Conservation (phyloP, 352 stramenopile species). For the Pythium coloratum region DNA sequence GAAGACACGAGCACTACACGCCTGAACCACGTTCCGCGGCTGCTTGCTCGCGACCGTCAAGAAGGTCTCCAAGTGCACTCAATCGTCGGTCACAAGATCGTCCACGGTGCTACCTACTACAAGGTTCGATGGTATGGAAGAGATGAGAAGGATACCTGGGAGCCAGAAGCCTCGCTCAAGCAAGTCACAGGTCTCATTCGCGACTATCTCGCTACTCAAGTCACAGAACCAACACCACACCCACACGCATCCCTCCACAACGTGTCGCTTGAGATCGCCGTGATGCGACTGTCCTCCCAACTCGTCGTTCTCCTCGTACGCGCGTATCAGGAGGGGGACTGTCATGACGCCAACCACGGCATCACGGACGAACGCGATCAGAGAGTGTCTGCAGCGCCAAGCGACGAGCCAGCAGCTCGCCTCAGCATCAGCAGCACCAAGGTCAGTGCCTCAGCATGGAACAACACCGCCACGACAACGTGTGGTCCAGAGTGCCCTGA, state of each 20-base stretch:
- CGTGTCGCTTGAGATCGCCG: too few species aligned
- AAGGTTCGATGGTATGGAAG: constrained; percentile 10
- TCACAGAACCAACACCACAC: neutral
- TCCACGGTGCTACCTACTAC: neutral
- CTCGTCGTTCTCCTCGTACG: too few species aligned
- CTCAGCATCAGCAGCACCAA: neutral
- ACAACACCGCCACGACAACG: neutral
- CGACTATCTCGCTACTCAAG: neutral
- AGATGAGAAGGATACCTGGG: neutral
- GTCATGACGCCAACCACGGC: neutral
- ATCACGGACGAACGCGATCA: neutral
- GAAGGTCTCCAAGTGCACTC: constrained; percentile 9
- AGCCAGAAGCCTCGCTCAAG: neutral
- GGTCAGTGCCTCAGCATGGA: neutral
- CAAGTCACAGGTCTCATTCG: neutral
- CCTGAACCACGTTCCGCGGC: constrained; percentile 2
- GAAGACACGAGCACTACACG: constrained; percentile 19
- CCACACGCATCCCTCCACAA: neutral
- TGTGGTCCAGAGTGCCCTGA: neutral
- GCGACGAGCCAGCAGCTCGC: neutral
- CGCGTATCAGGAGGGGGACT: neutral
- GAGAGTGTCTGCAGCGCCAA: neutral
- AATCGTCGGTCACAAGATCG: constrained; percentile 2
- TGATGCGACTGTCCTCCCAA: too few species aligned
- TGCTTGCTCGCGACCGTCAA: constrained; percentile 7